phyloP scores from a whole-genome alignment of 371 early-diverging fungal species.

The Mortierella sp. region DNA sequence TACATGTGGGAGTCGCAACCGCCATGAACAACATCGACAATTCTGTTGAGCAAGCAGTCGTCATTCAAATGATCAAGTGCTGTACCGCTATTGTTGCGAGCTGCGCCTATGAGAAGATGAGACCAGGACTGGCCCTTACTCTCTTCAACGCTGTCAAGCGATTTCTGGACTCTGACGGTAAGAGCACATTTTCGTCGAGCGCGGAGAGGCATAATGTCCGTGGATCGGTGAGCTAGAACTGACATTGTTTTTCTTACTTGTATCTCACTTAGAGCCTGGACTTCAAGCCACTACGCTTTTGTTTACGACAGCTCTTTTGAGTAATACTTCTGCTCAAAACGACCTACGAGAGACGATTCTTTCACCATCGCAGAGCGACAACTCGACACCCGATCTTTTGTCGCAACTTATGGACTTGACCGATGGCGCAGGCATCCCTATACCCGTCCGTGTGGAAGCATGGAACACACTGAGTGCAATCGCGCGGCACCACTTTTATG shows the following conservation, averaged over 20 bases:
- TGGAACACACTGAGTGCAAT: constrained; percentile 41
- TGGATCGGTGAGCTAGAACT: neutral
- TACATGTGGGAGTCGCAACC: constrained; percentile 33
- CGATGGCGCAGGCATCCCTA: neutral
- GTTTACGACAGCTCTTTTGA: constrained; percentile 25
- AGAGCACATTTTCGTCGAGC: neutral
- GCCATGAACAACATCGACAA: constrained; percentile 30
- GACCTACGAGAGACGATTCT: constrained; percentile 32
- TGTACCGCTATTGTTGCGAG: constrained; percentile 32
- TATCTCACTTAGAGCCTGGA: constrained; percentile 21
- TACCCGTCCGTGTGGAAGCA: constrained; percentile 29
- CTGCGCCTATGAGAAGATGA: constrained; percentile 50
- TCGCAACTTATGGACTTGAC: constrained; percentile 24
- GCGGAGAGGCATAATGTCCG: neutral
- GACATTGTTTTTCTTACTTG: neutral
- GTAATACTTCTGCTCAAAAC: constrained; percentile 29
- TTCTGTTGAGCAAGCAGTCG: constrained; percentile 22
- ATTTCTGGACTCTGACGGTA: constrained; percentile 36
- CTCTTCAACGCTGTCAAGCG: constrained; percentile 28
- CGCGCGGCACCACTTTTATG: constrained; percentile 29
- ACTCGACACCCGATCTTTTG: constrained; percentile 2
- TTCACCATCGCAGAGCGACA: neutral
- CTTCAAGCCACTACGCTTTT: constrained; percentile 28
- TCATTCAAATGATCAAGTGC: constrained; percentile 48
- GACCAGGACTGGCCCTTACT: constrained; percentile 20